These are phyloP conservation scores for Sclerotinia subarctica DNA, from an alignment of 2,329 filamentous ascomycete species.

Conservation along the genomic window DNA sequence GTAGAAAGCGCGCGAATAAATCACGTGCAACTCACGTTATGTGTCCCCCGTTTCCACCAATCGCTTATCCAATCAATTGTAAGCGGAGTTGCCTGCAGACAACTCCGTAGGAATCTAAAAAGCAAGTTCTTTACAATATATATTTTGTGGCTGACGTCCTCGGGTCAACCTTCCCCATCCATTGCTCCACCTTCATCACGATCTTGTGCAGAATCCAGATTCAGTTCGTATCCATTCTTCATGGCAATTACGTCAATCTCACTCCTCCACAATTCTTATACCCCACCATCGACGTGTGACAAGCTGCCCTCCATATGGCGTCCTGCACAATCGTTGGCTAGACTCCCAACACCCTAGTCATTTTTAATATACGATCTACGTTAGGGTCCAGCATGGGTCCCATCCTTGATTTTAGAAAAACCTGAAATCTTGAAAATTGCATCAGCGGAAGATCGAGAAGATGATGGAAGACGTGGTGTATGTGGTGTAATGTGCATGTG, in stretches of 20 bases:
- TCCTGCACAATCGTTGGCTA: not conserved
- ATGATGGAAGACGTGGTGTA: not conserved
- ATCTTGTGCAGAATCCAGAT: slow-evolving; percentile 13
- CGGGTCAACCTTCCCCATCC: slow-evolving; percentile 7
- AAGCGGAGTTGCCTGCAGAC: not conserved
- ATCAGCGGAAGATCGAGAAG: not conserved
- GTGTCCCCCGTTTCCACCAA: not conserved
- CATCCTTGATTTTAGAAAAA: slow-evolving; percentile 14
- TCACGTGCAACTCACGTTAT: not conserved
- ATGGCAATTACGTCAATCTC: slow-evolving; percentile 4
- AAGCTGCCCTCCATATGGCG: not conserved
- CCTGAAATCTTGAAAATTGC: not conserved
- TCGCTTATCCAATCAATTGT: not conserved
- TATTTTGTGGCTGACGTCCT: not conserved
- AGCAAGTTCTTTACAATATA: not conserved
- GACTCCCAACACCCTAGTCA: not conserved
- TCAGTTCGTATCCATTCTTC: not conserved
- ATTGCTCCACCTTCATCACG: slow-evolving; percentile 2
- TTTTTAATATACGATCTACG: slow-evolving; percentile 11
- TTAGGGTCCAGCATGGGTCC: slow-evolving; percentile 12
- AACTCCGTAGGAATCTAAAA: not conserved
- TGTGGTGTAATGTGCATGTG: slow-evolving; percentile 16
- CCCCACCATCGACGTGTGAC: not conserved
- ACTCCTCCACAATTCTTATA: not conserved
- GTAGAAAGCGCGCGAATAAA: not conserved